These are phyloP conservation scores for Leishmania guyanensis DNA, from an alignment of 208 protist genomes.

Conservation along the genomic window DNA sequence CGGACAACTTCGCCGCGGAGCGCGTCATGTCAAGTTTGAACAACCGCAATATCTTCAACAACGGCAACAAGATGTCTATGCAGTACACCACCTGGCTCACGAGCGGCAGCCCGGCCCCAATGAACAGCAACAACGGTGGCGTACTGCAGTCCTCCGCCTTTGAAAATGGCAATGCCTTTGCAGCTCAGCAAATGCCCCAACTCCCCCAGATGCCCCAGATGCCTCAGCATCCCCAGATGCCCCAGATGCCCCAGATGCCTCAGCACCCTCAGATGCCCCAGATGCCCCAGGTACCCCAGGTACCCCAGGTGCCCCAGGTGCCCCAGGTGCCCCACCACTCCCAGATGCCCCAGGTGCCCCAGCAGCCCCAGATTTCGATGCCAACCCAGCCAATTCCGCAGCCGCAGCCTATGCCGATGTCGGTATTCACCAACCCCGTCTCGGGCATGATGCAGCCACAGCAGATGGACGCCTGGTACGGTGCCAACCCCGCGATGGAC, in stretches of 20 bases:
- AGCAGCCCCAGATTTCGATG: neutral
- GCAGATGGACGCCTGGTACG: slow-evolving; percentile 30
- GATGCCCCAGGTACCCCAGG: slow-evolving; percentile 18
- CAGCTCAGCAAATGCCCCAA: slow-evolving; percentile 15
- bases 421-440: slow-evolving; percentile 34
- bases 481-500: slow-evolving; percentile 24
- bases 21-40: slow-evolving; percentile 71
- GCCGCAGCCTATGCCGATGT: neutral
- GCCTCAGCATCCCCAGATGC: slow-evolving; percentile 9
- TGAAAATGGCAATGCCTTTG: slow-evolving; percentile 12
- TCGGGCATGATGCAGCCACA: slow-evolving; percentile 27
- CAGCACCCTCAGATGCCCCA: slow-evolving; percentile 16
- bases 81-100: slow-evolving; percentile 51
- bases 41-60: slow-evolving; percentile 89
- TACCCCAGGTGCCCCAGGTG: slow-evolving; percentile 16
- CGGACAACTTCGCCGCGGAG: slow-evolving; percentile 59
- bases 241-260: slow-evolving; percentile 11
- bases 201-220: slow-evolving; percentile 21
- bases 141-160: slow-evolving; percentile 27
- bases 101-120: slow-evolving; percentile 23
- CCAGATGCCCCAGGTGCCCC: slow-evolving; percentile 21
- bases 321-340: slow-evolving; percentile 1
- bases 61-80: slow-evolving; percentile 88
- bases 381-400: neutral
- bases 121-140: slow-evolving; percentile 25